Base-by-base conservation (phyloP, 2,329 filamentous ascomycete species). In the Sporothrix protearum region DNA sequence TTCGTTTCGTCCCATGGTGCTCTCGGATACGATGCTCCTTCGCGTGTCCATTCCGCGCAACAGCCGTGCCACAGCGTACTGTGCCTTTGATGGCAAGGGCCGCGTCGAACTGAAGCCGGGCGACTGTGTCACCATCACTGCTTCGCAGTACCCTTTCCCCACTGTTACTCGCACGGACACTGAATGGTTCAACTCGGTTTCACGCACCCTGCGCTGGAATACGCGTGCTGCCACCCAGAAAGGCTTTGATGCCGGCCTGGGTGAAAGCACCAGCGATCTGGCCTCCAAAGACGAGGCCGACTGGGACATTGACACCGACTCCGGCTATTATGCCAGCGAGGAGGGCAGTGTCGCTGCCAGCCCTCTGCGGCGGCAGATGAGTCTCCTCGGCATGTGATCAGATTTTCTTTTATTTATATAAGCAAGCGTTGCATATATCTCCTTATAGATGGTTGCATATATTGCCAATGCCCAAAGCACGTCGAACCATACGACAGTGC, bases 111-210 rank as follows among this genome's bases (percentile, higher is more conserved):
- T 99, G 47, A 91, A 91, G 74, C 93, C 95, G 77, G 96, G 96
- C 70, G 96, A 99, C 81, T 92, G 95, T 77, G 96, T 99, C 79
- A 97, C 95, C 73, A 96, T 99, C 77, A 93, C 95, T 53, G 96
- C 96, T 3, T 96, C 92, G 39, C 94, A 97, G 79, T 99, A 97
- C 78, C 96, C 96, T 0, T 98, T 99, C 83, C 96, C 96, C 2
- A 98, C 96, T 0, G 95, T 99, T 57, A 93, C 96, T 72, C 92
- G 93, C 75, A 93, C 91, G 74, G 91, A 91, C 73, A 92, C 91
- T 0, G 96, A 99, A 80, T 99, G 96, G 96, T 97, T 99, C 79
- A 92, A 97, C 80, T 96, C 93, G 77, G 93, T 99, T 66, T 93
- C 92, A 69, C 89, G 95, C 73, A 97, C 95, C 3, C 85, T 99